Conservation (phyloP, 306 rosid genomes). For the Crataegus laevigata region DNA sequence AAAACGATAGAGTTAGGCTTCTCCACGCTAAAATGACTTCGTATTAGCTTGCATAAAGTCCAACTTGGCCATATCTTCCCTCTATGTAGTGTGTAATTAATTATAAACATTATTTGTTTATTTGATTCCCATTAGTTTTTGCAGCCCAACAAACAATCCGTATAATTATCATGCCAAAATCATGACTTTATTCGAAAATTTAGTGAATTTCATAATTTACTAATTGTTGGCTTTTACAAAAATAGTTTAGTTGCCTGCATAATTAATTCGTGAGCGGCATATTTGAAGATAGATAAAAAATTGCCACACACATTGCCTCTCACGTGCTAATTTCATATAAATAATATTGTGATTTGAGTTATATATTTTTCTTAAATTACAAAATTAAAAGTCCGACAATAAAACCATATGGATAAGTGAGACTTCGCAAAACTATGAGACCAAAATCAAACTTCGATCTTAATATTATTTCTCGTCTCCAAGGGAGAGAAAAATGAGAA, state of each 20-base stretch:
- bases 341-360: too few relatives aligned
- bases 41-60: background rate
- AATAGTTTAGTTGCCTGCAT: background rate
- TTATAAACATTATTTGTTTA: background rate
- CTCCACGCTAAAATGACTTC: background rate
- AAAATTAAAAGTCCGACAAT: too few relatives aligned
- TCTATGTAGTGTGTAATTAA: background rate
- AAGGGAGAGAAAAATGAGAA: slow-evolving; percentile 10
- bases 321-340: too few relatives aligned
- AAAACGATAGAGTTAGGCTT: background rate
- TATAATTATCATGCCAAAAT: background rate
- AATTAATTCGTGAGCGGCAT: background rate
- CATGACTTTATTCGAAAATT: background rate
- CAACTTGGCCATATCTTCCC: background rate
- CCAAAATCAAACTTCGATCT: background rate
- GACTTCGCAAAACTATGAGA: too few relatives aligned
- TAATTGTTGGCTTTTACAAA: background rate
- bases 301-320: too few relatives aligned
- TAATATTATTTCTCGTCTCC: slow-evolving; percentile 13
- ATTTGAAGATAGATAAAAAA: too few relatives aligned
- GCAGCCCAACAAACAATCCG: slow-evolving; percentile 18
- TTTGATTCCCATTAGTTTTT: background rate
- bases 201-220: background rate
- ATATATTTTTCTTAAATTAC: too few relatives aligned
- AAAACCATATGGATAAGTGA: too few relatives aligned